Base-by-base conservation (phyloP, 768 basidiomycete genomes). In the Termitomyces sp. region DNA sequence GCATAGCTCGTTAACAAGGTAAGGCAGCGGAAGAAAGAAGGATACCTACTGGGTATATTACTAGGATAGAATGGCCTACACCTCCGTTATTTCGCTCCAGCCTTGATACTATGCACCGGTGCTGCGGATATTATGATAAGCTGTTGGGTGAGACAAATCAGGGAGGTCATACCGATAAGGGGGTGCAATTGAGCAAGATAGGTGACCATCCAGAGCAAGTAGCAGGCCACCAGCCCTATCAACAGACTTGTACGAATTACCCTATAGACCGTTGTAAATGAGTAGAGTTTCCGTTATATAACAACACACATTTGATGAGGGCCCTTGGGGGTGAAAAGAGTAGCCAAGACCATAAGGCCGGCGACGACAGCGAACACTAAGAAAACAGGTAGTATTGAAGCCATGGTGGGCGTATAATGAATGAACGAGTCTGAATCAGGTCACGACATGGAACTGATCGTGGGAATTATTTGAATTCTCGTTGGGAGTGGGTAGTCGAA, bases 141-240 rank as follows among this genome's bases (percentile, higher is more conserved):
- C 25, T 9, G 9, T 25, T 19, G 5, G 9, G n/a, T 39, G 3
- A 3, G 40, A 51, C 25, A 23, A 5, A 19, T 28, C 6, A 8
- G 45, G 8, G 35, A 52, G 11, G 12, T 43, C 58, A 10, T 48
- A 95, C 95, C 74, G 66, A 96, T 85, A 50, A 98, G 79, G 37
- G 95, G 95, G 67, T 98, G 86, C 50, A 97, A 71, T 67, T 98
- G 95, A 1, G 94, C 94, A 68, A 97, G 79, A 72, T 96, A 98
- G n/a, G 95, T 94, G 66, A 96, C 84, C 75, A 88, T 88, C 95
- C 95, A 98, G 85, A 98, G 87, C 64, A 98, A 82, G 75, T 94
- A 98, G 72, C 91, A 95, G 54, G 82, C 88, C 3, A 83, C 76
- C 17, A 98, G 71, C 2, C 90, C 81, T 59, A 98, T 81, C 74